Percentiles rank a stretch among this genome's conserved stretches.
phyloP scores from a whole-genome alignment of 352 stramenopile genomes.

The Pythium monospermum region DNA sequence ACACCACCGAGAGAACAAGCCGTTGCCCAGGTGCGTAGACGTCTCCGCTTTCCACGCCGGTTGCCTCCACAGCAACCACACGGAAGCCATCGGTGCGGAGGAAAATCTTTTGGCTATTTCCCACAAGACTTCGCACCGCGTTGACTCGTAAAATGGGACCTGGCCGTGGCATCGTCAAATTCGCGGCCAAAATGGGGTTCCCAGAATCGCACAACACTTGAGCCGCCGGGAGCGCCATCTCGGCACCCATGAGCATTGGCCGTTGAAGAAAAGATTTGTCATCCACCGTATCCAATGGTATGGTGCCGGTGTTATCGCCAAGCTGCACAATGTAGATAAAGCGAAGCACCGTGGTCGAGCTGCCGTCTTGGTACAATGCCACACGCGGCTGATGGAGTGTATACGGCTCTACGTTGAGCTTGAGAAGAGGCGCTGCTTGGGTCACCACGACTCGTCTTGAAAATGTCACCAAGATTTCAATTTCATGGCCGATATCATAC shows the following conservation, averaged over 20 bases:
- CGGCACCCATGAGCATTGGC: slow-evolving; percentile 27
- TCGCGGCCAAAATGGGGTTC: slow-evolving; percentile 26
- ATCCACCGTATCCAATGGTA: slow-evolving; percentile 41
- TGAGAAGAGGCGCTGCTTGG: slow-evolving; percentile 31
- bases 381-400: slow-evolving; percentile 23
- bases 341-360: slow-evolving; percentile 29
- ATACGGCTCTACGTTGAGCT: slow-evolving; percentile 38
- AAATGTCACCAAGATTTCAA: slow-evolving; percentile 52
- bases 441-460: slow-evolving; percentile 42
- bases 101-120: slow-evolving; percentile 53
- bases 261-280: slow-evolving; percentile 35
- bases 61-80: slow-evolving; percentile 26
- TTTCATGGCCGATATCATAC: slow-evolving; percentile 52
- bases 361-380: slow-evolving; percentile 50
- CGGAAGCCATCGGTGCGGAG: slow-evolving; percentile 57
- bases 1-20: slow-evolving; percentile 45
- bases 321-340: slow-evolving; percentile 45
- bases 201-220: slow-evolving; percentile 36
- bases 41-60: slow-evolving; percentile 33
- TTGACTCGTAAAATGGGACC: slow-evolving; percentile 39
- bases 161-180: slow-evolving; percentile 44
- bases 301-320: slow-evolving; percentile 39
- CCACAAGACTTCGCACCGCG: slow-evolving; percentile 51
- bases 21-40: slow-evolving; percentile 58
- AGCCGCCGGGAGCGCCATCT: slow-evolving; percentile 26